Evolutionary conservation across 192 early-diverging fungal genomes (phyloP).

Genomic region (Oehlia diaphana): DNA sequence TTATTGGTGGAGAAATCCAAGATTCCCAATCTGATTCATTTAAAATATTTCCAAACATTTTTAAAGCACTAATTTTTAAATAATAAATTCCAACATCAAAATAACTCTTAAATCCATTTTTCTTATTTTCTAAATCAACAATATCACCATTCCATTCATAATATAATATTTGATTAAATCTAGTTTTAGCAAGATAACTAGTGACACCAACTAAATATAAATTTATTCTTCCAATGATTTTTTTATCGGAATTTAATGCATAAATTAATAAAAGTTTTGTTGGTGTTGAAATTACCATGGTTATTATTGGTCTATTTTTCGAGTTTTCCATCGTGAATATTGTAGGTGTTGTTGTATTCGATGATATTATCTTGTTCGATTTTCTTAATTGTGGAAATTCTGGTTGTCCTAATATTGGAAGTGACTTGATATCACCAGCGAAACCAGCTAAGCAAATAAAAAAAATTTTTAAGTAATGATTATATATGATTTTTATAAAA

Average conservation of each 20-base stretch:
- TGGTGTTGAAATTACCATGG: background rate
- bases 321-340: background rate
- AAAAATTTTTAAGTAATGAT: background rate
- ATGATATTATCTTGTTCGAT: background rate
- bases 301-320: background rate
- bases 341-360: background rate
- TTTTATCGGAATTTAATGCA: background rate
- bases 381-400: background rate
- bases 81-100: slow-evolving; percentile 31
- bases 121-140: too few species aligned
- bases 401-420: background rate
- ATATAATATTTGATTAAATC: background rate
- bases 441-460: background rate
- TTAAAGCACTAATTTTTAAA: slow-evolving; percentile 33
- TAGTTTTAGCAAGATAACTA: background rate
- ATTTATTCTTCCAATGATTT: background rate
- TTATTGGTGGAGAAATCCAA: slow-evolving; percentile 35
- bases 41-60: slow-evolving; percentile 25
- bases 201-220: background rate
- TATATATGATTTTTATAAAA: too few species aligned
- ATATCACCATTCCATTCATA: background rate
- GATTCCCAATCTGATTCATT: slow-evolving; percentile 32
- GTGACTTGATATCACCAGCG: background rate
- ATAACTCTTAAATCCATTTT: background rate
- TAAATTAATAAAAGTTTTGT: background rate